Conservation (phyloP, 352 stramenopile species). For the Pythium phragmiticola region DNA sequence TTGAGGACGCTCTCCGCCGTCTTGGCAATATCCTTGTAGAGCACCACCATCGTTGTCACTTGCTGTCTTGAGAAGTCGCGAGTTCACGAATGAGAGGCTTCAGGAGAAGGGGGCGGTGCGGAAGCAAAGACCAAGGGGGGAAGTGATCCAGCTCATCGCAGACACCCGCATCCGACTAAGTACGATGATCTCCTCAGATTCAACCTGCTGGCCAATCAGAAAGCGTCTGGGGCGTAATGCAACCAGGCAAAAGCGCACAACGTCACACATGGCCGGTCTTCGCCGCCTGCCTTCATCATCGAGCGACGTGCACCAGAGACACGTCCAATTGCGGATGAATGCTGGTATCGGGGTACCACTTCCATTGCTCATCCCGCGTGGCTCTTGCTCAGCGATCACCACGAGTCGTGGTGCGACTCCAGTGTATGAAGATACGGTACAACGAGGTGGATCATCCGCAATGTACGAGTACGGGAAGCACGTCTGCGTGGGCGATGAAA, state of each 20-base stretch:
- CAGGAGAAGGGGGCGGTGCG: background rate
- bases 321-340: no score
- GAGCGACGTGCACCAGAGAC: background rate
- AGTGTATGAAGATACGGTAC: no score
- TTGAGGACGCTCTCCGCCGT: slow-evolving; percentile 72
- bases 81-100: slow-evolving; percentile 50
- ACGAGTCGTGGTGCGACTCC: no score
- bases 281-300: slow-evolving; percentile 31
- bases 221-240: slow-evolving; percentile 12
- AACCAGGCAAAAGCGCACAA: background rate
- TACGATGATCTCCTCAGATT: slow-evolving; percentile 42
- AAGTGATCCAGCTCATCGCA: slow-evolving; percentile 14
- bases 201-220: slow-evolving; percentile 33
- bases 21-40: slow-evolving; percentile 85
- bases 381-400: no score
- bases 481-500: no score
- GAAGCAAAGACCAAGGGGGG: background rate
- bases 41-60: slow-evolving; percentile 45
- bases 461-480: no score
- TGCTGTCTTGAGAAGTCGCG: slow-evolving; percentile 16
- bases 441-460: no score
- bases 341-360: no score
- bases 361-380: no score
- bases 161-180: slow-evolving; percentile 35
- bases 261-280: slow-evolving; percentile 26